Base-by-base conservation (phyloP, 163 green algal genomes). In the Scenedesmus sp. region DNA sequence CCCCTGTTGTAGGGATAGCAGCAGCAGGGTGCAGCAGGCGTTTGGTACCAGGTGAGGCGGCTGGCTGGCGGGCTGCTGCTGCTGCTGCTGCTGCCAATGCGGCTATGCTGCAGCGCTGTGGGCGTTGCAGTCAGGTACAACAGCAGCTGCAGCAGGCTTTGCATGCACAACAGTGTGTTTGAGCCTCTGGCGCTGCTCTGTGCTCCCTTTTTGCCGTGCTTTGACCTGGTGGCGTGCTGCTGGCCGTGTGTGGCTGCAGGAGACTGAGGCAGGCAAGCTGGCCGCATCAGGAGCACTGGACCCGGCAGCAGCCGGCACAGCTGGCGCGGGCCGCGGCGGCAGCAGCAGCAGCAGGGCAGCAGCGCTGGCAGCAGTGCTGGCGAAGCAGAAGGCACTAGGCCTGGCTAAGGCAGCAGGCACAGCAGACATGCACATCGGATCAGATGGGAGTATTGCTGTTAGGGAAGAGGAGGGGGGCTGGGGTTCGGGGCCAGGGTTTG, bases 301-400 rank as follows among this genome's bases (percentile, higher is more conserved):
- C 64, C 81, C 81, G 54, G 15, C 73, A 6, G 2, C n/a, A 55
- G n/a, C 82, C 56, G 20, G 23, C 56, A 54, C 46, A 54, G 4
- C 56, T 26, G 57, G 82, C 34, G 15, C 52, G 18, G 46, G n/a
- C 18, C 70, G 54, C 3, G n/a, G 34, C 56, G 60, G 60, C 82
- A 55, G 74, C 60, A 56, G 7, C 84, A 83, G 15, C 74, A 86
- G 57, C 74, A 86, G 67, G 26, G 52, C 26, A 64, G 60, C 87
- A 60, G 90, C 90, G 12, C 83, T 93, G 20, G 90, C 90, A 82
- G 90, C 79, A 34, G 84, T 93, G 46, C 90, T 93, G 16, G 52
- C 55, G 16, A 90, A 62, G 91, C 93, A 95, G 93, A 83, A 87
- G 55, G 91, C 85, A 6, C 82, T 95, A 64, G 93, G 93, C 23